Conservation (phyloP, 306 rosid genomes). For the Gillenia trifoliata region DNA sequence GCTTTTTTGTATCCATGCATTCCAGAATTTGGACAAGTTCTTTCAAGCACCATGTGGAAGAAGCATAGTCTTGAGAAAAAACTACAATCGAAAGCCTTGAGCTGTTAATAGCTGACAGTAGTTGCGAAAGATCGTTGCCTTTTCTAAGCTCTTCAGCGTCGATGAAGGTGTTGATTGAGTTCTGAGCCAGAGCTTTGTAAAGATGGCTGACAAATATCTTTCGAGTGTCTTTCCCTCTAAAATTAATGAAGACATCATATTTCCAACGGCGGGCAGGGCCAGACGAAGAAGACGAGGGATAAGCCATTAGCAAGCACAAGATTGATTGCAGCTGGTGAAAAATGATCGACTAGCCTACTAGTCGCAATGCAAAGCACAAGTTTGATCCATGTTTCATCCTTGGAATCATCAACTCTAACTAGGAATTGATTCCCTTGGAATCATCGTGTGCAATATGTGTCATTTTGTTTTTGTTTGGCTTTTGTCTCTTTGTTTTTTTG, state of each 20-base stretch:
- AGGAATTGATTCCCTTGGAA: not conserved
- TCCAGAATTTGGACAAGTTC: not conserved
- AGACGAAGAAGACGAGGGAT: not conserved
- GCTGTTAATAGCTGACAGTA: not conserved
- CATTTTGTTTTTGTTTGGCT: too few relatives aligned
- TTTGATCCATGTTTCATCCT: not conserved
- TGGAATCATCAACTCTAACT: not conserved
- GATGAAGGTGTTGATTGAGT: not conserved
- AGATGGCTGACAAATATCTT: not conserved
- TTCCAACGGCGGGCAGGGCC: not conserved
- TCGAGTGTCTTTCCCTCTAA: not conserved
- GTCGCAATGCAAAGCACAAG: not conserved
- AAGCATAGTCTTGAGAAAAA: not conserved
- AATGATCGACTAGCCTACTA: not conserved
- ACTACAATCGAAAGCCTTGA: not conserved
- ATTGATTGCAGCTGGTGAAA: not conserved
- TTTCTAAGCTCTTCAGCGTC: not conserved
- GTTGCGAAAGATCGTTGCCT: not conserved
- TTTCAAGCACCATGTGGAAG: not conserved
- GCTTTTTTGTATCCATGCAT: not conserved
- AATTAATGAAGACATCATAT: not conserved
- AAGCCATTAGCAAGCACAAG: not conserved
- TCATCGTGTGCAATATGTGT: too few relatives aligned
- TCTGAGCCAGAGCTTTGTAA: not conserved
- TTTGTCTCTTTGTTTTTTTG: too few relatives aligned